phyloP scores from a whole-genome alignment of 2,329 filamentous ascomycete genomes.

The Beauveria medogensis region DNA sequence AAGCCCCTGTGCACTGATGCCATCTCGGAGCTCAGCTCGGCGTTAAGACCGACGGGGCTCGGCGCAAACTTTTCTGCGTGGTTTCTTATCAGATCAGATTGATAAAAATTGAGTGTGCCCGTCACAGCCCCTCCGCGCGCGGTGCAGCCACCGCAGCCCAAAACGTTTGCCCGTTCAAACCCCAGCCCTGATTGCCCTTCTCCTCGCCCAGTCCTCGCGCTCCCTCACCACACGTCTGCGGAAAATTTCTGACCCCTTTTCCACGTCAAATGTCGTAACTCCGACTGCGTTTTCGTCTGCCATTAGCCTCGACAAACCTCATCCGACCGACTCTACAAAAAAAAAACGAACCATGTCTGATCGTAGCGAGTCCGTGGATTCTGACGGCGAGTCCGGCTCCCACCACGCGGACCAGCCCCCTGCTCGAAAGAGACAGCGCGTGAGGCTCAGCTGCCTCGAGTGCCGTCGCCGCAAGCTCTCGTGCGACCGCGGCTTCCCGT shows the following conservation, averaged over 20 bases:
- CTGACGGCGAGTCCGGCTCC: constrained; percentile 22
- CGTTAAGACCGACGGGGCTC: constrained; percentile 7
- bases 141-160: not conserved
- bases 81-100: constrained; percentile 33
- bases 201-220: not conserved
- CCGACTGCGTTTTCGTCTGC: constrained; percentile 20
- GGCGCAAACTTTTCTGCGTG: constrained; percentile 19
- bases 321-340: not conserved
- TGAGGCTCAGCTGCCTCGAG: constrained; percentile 52
- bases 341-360: constrained; percentile 19
- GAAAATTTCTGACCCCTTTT: not conserved
- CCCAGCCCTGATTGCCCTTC: constrained; percentile 5
- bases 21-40: constrained; percentile 12
- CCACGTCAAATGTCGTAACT: constrained; percentile 25
- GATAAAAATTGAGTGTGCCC: constrained; percentile 25
- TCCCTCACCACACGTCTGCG: not conserved
- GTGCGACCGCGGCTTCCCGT: constrained; percentile 53
- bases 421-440: constrained; percentile 50
- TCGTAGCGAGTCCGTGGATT: constrained; percentile 33
- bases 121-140: constrained; percentile 18
- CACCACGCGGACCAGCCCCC: constrained; percentile 26
- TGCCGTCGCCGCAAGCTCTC: constrained; percentile 54
- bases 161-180: constrained; percentile 1
- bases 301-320: constrained; percentile 10
- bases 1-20: constrained; percentile 6